phyloP scores from a whole-genome alignment of 2,329 filamentous ascomycete genomes.

The Diaporthe sp. region DNA sequence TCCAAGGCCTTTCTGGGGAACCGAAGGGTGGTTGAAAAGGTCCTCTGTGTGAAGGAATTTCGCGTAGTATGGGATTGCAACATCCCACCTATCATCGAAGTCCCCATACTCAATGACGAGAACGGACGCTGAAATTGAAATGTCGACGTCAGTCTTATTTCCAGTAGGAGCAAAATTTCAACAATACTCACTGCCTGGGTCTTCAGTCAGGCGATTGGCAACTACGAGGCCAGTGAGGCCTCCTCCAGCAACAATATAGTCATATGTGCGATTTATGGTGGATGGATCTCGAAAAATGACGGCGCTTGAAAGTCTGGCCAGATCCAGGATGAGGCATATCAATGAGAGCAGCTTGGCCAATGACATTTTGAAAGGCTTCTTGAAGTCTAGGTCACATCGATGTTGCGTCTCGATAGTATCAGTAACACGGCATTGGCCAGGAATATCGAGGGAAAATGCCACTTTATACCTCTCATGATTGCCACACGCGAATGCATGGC shows the following conservation, averaged over 20 bases:
- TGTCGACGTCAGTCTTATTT: background rate
- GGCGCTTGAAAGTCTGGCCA: background rate
- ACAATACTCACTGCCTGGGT: conserved; percentile 30
- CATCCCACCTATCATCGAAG: conserved; percentile 33
- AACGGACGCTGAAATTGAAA: conserved; percentile 25
- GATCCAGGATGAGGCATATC: background rate
- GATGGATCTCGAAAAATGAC: conserved; percentile 23
- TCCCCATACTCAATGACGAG: conserved; percentile 43
- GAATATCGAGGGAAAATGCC: background rate
- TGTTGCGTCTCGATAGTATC: background rate
- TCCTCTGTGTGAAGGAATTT: conserved; percentile 11
- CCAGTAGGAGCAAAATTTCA: no score
- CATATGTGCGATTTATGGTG: conserved; percentile 51
- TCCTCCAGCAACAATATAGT: conserved; percentile 55
- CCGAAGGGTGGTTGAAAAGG: conserved; percentile 39
- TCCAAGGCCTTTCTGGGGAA: conserved; percentile 45
- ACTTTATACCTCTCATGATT: background rate
- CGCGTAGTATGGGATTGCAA: conserved; percentile 9
- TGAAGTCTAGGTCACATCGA: background rate
- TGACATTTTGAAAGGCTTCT: background rate
- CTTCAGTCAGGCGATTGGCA: conserved; percentile 48
- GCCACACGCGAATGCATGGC: background rate
- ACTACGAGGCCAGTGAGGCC: conserved; percentile 52
- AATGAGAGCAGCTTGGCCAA: background rate
- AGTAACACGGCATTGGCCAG: background rate